Evolutionary conservation across 257 asterid species (phyloP).

Genomic region (Solanum boliviense): DNA sequence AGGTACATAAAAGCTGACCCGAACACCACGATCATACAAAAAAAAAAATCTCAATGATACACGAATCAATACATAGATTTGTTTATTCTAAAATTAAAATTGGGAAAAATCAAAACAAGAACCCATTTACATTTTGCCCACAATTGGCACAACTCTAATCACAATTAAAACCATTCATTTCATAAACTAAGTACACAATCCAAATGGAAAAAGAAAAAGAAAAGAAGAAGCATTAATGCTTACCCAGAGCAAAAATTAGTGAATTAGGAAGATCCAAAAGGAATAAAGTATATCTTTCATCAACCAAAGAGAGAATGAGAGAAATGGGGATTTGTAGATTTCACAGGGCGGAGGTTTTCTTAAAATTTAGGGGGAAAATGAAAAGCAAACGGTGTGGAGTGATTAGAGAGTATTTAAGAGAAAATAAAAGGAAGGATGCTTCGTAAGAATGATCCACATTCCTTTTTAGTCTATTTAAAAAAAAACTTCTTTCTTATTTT

Average conservation of each 20-base stretch:
- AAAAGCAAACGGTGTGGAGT: not conserved
- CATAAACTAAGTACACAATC: not conserved
- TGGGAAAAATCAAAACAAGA: not conserved
- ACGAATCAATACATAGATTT: not conserved
- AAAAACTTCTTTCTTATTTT: too few relatives aligned
- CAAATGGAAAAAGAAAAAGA: not conserved
- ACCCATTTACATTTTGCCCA: not conserved
- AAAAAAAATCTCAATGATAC: not conserved
- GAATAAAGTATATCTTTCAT: not conserved
- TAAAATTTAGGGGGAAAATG: not conserved
- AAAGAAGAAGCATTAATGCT: not conserved
- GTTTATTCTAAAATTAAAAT: not conserved
- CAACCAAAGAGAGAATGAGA: not conserved
- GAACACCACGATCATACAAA: not conserved
- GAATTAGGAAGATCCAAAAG: not conserved
- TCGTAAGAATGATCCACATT: accelerated
- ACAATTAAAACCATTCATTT: not conserved
- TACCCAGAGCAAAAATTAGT: not conserved
- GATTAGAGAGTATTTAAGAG: not conserved
- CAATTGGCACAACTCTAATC: not conserved
- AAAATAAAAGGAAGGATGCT: not conserved
- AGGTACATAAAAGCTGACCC: not conserved
- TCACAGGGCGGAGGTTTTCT: not conserved
- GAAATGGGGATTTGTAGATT: not conserved
- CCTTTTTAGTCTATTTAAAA: not conserved